A percentile compares a stretch with the other conserved stretches of the same genome.
Evolutionary conservation across 1,139 yeast genomes (phyloP).

Genomic region (Yamadazyma kanchanaburiensis): DNA sequence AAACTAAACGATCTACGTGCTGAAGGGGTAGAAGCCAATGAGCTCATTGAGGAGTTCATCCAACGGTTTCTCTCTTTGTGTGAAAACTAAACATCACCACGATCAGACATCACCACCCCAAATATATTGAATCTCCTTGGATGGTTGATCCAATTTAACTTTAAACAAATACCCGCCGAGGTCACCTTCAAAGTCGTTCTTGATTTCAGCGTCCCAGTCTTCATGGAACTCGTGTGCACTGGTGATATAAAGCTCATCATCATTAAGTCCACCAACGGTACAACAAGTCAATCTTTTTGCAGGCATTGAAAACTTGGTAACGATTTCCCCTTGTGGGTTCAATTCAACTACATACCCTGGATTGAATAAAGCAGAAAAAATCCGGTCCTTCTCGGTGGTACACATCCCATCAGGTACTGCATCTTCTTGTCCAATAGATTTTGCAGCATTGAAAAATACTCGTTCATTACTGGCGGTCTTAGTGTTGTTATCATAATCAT

Average conservation of each 20-base stretch:
- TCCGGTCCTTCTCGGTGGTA: constrained; percentile 55
- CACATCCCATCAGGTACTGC: constrained; percentile 85
- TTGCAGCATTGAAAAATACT: constrained; percentile 38
- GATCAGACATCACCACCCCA: constrained; percentile 22
- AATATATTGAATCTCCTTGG: constrained; percentile 24
- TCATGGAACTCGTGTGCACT: constrained; percentile 53
- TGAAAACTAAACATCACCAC: neutral
- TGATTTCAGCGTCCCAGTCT: constrained; percentile 30
- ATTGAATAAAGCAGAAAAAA: constrained; percentile 71
- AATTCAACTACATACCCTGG: constrained; percentile 54
- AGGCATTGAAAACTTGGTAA: constrained; percentile 56
- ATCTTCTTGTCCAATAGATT: constrained; percentile 18
- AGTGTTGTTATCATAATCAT: constrained; percentile 50
- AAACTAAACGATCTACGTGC: constrained; percentile 56
- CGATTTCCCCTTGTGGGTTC: constrained; percentile 46
- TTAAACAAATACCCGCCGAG: constrained; percentile 48
- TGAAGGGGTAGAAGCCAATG: constrained; percentile 66
- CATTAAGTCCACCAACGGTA: constrained; percentile 61
- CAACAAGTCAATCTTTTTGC: constrained; percentile 66
- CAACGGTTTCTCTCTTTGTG: constrained; percentile 15
- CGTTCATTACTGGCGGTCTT: constrained; percentile 43
- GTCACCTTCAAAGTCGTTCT: constrained; percentile 39
- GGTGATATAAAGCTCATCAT: constrained; percentile 64
- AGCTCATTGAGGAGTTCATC: constrained; percentile 60
- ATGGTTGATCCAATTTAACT: constrained; percentile 17